Conservation (phyloP, 2,329 filamentous ascomycete species). For the Pseudophaeomoniella oleicola region DNA sequence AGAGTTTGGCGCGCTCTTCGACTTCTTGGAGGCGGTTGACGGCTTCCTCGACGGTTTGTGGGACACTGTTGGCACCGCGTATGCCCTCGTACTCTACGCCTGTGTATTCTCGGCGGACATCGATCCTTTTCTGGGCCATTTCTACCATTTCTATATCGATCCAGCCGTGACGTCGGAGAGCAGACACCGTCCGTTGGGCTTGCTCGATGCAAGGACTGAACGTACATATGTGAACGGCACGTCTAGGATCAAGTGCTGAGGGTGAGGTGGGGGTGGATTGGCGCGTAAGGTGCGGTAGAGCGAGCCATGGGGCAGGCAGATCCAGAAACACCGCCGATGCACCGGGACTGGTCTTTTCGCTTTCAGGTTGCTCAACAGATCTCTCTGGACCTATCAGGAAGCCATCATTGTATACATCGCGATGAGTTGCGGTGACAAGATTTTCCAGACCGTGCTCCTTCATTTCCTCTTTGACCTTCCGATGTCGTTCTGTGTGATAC, state of each 20-base stretch:
- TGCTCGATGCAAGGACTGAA: slow-evolving; percentile 98
- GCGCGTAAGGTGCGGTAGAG: slow-evolving; percentile 31
- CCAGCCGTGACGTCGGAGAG: slow-evolving; percentile 72
- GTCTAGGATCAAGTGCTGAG: slow-evolving; percentile 54
- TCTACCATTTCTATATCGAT: slow-evolving; percentile 89
- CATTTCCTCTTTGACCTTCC: slow-evolving; percentile 27
- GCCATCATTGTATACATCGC: slow-evolving; percentile 34
- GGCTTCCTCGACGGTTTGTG: slow-evolving; percentile 67
- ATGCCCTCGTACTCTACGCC: slow-evolving; percentile 56
- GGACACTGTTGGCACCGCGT: slow-evolving; percentile 51
- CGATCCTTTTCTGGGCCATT: slow-evolving; percentile 62
- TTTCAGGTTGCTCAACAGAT: not conserved
- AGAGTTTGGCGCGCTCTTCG: slow-evolving; percentile 53
- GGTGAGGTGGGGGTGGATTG: slow-evolving; percentile 14
- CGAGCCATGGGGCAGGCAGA: slow-evolving; percentile 35
- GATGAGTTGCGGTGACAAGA: slow-evolving; percentile 30
- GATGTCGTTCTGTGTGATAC: slow-evolving; percentile 30
- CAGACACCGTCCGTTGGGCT: slow-evolving; percentile 70
- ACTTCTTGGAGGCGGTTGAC: slow-evolving; percentile 58
- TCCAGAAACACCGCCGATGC: slow-evolving; percentile 35
- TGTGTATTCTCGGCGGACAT: slow-evolving; percentile 67
- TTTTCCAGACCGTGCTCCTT: slow-evolving; percentile 26
- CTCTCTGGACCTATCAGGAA: slow-evolving; percentile 20
- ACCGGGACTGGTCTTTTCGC: slow-evolving; percentile 22
- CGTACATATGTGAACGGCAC: slow-evolving; percentile 68